A percentile compares a stretch with the other conserved stretches of the same genome.
phyloP scores from a whole-genome alignment of 495 filamentous ascomycete genomes.

The Pseudevernia furfuracea region DNA sequence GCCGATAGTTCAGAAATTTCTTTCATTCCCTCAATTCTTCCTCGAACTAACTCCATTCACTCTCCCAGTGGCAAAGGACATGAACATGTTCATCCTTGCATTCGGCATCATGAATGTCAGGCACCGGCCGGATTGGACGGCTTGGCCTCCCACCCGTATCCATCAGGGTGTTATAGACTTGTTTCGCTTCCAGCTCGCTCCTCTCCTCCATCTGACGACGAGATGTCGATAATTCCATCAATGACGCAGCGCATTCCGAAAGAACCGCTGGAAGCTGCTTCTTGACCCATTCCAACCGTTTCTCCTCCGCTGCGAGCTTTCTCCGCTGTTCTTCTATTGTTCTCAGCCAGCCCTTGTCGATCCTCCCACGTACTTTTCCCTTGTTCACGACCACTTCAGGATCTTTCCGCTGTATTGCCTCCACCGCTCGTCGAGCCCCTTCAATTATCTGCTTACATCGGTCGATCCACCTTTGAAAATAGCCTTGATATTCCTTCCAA shows the following conservation, averaged over 20 bases:
- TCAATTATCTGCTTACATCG: not conserved
- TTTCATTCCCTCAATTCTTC: constrained; percentile 13
- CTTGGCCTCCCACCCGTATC: not conserved
- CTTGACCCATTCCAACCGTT: not conserved
- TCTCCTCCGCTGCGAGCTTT: not conserved
- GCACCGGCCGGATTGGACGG: not conserved
- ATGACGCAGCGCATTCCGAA: not conserved
- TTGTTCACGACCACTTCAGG: not conserved
- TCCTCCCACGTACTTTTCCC: not conserved
- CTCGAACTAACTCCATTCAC: constrained; percentile 8
- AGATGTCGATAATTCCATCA: not conserved
- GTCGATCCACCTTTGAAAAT: not conserved
- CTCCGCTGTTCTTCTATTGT: not conserved
- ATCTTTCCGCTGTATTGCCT: not conserved
- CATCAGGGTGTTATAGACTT: constrained; percentile 1
- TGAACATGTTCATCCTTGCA: not conserved
- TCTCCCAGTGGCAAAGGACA: not conserved
- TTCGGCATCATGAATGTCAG: not conserved
- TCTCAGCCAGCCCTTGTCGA: not conserved
- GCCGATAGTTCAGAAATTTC: constrained; percentile 8
- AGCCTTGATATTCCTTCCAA: not conserved
- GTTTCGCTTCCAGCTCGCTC: not conserved
- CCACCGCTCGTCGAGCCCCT: not conserved
- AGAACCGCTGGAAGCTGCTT: not conserved
- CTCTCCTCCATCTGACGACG: not conserved